phyloP scores from a whole-genome alignment of 306 rosid genomes.

The Dalbergia cochinchinensis region DNA sequence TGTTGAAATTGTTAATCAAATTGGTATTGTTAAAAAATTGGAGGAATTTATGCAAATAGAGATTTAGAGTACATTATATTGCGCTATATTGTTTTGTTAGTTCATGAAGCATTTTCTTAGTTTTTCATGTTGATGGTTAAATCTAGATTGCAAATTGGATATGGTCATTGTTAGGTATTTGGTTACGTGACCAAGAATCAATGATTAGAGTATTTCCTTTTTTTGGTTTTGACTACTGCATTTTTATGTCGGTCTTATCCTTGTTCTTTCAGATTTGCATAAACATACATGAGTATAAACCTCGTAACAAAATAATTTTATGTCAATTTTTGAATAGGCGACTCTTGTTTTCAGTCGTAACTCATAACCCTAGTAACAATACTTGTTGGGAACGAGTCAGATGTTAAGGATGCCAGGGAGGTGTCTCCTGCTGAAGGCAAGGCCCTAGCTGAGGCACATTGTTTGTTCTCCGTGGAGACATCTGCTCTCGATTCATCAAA shows the following conservation, averaged over 20 bases:
- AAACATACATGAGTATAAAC: neutral
- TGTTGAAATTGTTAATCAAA: slow-evolving; percentile 17
- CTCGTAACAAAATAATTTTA: no score
- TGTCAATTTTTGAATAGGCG: no score
- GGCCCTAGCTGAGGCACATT: slow-evolving; percentile 89
- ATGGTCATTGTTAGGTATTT: slow-evolving; percentile 14
- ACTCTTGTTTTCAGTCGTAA: slow-evolving; percentile 1
- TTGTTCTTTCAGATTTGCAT: neutral
- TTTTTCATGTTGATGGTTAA: neutral
- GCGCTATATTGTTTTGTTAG: neutral
- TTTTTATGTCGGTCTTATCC: neutral
- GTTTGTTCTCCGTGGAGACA: slow-evolving; percentile 96
- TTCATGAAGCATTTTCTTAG: slow-evolving; percentile 5
- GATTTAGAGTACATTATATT: slow-evolving; percentile 7
- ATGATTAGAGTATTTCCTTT: no score
- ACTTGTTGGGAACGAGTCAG: slow-evolving; percentile 96
- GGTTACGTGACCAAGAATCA: neutral
- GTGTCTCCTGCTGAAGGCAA: slow-evolving; percentile 89
- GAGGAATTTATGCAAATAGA: slow-evolving; percentile 2
- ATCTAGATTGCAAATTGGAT: no score
- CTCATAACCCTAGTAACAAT: slow-evolving; percentile 89
- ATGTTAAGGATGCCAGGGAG: slow-evolving; percentile 95
- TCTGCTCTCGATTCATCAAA: slow-evolving; percentile 97
- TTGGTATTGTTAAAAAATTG: neutral
- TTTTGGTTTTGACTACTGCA: neutral